Evolutionary conservation across 1,284 basidiomycete genomes (phyloP).

Genomic region (Boletus hoseneyae): DNA sequence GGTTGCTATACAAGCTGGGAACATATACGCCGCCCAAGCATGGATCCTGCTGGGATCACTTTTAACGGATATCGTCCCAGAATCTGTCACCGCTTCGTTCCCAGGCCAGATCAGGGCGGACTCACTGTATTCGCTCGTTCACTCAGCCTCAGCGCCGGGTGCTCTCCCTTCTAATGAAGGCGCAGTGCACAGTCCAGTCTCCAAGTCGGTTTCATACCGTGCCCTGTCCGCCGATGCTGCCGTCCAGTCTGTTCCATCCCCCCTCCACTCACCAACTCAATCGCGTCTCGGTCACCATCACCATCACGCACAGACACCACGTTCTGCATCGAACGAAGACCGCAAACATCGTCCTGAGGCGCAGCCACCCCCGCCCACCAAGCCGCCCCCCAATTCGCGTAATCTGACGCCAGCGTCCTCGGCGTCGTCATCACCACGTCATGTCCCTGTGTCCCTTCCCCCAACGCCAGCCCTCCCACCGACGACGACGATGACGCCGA

Average conservation of each 20-base stretch:
- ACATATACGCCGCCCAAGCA: conserved; percentile 59
- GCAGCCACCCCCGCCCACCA: conserved; percentile 19
- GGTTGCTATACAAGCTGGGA: conserved; percentile 61
- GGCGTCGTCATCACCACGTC: conserved; percentile 56
- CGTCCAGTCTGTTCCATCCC: neutral
- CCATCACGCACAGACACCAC: conserved; percentile 7
- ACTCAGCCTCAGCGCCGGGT: conserved; percentile 44
- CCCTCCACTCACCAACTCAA: conserved; percentile 27
- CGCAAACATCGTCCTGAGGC: conserved; percentile 23
- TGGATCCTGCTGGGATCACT: conserved; percentile 68
- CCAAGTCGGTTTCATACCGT: conserved; percentile 26
- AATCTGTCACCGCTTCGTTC: conserved; percentile 26
- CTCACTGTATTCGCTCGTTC: conserved; percentile 28
- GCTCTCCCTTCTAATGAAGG: conserved; percentile 34
- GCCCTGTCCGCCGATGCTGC: conserved; percentile 28
- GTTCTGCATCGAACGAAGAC: conserved; percentile 23
- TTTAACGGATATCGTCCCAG: conserved; percentile 47
- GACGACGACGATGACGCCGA: conserved; percentile 35
- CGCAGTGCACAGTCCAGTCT: conserved; percentile 4
- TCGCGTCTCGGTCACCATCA: conserved; percentile 15
- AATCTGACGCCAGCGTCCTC: conserved; percentile 54
- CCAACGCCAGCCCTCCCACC: conserved; percentile 37
- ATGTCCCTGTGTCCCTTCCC: conserved; percentile 42
- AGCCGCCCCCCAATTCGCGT: conserved; percentile 34
- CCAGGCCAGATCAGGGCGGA: conserved; percentile 25